Evolutionary conservation across 306 rosid genomes (phyloP).

Genomic region (Rubus idaeus): DNA sequence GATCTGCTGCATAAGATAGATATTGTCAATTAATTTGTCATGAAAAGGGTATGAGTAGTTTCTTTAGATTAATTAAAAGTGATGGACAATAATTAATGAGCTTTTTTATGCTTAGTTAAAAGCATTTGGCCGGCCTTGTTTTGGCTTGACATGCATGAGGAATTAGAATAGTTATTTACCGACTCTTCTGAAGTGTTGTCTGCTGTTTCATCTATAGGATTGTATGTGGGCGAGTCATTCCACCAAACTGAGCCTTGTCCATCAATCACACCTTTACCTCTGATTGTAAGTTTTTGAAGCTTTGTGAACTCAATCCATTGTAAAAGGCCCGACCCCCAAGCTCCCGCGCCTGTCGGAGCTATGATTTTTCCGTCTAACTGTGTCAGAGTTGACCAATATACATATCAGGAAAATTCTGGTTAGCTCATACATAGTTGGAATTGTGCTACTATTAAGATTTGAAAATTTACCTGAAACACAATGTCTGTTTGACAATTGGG

Average conservation of each 20-base stretch:
- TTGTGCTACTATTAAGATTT: not conserved
- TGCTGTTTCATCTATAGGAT: conserved; percentile 28
- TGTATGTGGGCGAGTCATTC: conserved; percentile 43
- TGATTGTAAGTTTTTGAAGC: conserved; percentile 48
- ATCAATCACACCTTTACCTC: conserved; percentile 72
- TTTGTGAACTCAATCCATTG: conserved; percentile 72
- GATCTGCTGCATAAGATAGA: conserved; percentile 15
- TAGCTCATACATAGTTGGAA: not conserved
- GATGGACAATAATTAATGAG: not conserved
- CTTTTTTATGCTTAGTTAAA: not conserved
- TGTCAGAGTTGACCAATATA: not conserved
- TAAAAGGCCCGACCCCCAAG: conserved; percentile 67
- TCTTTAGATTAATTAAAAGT: not conserved
- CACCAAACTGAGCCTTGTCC: conserved; percentile 89
- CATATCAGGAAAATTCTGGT: not conserved
- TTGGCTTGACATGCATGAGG: not conserved
- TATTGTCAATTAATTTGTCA: too few species aligned
- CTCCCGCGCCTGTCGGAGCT: conserved; percentile 57
- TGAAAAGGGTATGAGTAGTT: not conserved
- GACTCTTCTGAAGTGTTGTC: not conserved
- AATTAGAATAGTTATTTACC: not conserved
- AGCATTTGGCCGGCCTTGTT: conserved; percentile 13
- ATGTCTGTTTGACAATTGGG: conserved; percentile 50
- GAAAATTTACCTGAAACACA: conserved; percentile 55
- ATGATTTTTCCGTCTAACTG: conserved; percentile 73